phyloP scores from a whole-genome alignment of 805 yeast species.

The Saturnispora ahearnii region DNA sequence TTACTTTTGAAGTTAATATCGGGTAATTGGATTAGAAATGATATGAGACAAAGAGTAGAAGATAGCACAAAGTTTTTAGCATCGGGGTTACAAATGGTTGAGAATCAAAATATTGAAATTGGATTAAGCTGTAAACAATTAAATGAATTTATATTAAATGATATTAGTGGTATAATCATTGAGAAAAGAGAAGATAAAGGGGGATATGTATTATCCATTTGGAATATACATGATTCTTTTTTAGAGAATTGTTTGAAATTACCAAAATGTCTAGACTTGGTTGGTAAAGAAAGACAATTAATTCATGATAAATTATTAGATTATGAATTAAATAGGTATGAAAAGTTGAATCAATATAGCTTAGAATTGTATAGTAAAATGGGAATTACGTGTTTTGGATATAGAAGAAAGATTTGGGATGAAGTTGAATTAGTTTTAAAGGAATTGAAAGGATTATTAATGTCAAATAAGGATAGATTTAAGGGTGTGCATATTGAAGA shows the following conservation, averaged over 20 bases:
- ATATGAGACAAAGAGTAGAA: neutral
- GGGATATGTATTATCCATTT: slow-evolving; percentile 39
- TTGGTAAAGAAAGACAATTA: neutral
- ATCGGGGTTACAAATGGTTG: neutral
- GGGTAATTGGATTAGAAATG: slow-evolving; percentile 17
- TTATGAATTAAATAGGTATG: slow-evolving; percentile 6
- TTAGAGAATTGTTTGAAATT: slow-evolving; percentile 13
- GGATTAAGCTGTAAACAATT: slow-evolving; percentile 3
- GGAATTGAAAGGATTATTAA: neutral
- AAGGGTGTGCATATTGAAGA: neutral
- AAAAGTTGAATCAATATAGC: slow-evolving; percentile 6
- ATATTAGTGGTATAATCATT: slow-evolving; percentile 51
- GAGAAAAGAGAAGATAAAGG: slow-evolving; percentile 34
- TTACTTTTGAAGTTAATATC: slow-evolving; percentile 41
- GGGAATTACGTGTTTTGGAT: slow-evolving; percentile 3
- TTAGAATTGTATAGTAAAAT: neutral
- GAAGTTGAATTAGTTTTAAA: neutral
- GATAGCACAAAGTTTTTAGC: neutral
- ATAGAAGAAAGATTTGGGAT: slow-evolving; percentile 4
- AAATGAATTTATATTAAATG: slow-evolving; percentile 30
- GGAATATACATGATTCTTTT: slow-evolving; percentile 47
- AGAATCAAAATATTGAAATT: neutral
- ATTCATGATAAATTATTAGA: slow-evolving; percentile 6
- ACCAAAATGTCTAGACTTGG: neutral
- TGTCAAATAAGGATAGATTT: neutral